These are phyloP conservation scores for Aciculosporium take DNA, from an alignment of 2,329 filamentous ascomycete species.

Conservation along the genomic window DNA sequence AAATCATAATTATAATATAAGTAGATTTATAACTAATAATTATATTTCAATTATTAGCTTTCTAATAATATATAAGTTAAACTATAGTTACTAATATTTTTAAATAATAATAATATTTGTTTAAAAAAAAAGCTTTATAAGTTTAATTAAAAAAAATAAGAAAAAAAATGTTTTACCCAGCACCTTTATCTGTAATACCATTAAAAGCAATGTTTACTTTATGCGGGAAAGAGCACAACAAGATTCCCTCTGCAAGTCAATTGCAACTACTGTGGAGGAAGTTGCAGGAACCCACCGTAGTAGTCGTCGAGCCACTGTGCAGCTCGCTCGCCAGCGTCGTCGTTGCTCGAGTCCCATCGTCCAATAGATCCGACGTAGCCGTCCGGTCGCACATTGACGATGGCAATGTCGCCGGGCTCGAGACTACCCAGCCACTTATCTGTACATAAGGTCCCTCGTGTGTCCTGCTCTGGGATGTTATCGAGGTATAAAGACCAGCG, in stretches of 20 bases:
- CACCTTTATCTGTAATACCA: no score
- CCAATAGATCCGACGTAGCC: slow-evolving; percentile 57
- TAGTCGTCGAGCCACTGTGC: slow-evolving; percentile 41
- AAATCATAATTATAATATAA: no score
- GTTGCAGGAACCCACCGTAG: slow-evolving; percentile 39
- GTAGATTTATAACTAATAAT: no score
- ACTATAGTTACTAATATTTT: no score
- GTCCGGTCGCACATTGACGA: slow-evolving; percentile 57
- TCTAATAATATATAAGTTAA: no score
- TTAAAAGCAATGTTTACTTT: background rate
- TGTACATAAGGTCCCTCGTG: slow-evolving; percentile 38
- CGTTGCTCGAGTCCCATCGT: slow-evolving; percentile 36
- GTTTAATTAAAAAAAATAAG: no score
- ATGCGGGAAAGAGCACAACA: background rate
- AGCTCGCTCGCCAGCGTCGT: slow-evolving; percentile 35
- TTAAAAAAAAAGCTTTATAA: no score
- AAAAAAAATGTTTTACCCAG: no score
- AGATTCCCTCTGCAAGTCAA: background rate
- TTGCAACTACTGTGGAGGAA: slow-evolving; percentile 20
- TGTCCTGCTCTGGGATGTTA: slow-evolving; percentile 42
- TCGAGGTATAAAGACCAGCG: slow-evolving; percentile 63
- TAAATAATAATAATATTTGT: no score
- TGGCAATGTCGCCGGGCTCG: slow-evolving; percentile 40
- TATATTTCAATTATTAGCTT: no score
- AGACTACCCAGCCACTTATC: slow-evolving; percentile 56